phyloP scores from a whole-genome alignment of 2,329 filamentous ascomycete genomes.

The Neophaeococcomyces mojaviensis region DNA sequence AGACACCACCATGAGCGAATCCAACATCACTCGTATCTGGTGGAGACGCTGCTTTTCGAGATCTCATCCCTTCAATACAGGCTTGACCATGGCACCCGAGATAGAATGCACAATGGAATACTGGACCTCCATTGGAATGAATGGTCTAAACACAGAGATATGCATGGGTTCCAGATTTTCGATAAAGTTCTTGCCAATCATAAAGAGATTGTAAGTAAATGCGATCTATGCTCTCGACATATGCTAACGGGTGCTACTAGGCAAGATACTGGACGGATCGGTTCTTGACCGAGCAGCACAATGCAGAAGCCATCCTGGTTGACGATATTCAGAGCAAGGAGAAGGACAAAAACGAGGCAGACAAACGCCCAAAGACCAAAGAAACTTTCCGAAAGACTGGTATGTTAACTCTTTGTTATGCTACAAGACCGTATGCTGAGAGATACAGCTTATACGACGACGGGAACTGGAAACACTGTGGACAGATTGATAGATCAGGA shows the following conservation, averaged over 20 bases:
- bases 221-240: background rate
- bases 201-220: background rate
- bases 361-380: no score
- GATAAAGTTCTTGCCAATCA: background rate
- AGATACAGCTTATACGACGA: no score
- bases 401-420: no score
- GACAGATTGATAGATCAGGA: no score
- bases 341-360: no score
- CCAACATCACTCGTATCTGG: conserved; percentile 5
- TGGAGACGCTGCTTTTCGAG: conserved; percentile 1
- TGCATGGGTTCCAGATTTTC: background rate
- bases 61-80: background rate
- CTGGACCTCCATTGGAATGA: conserved; percentile 6
- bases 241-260: background rate
- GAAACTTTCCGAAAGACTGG: no score
- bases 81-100: conserved; percentile 3
- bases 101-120: conserved; percentile 5
- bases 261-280: background rate
- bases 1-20: conserved; percentile 1
- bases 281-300: no score
- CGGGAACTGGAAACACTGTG: no score
- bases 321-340: no score
- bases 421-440: no score
- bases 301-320: no score
- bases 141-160: background rate